Evolutionary conservation across 1,284 basidiomycete genomes (phyloP).

Genomic region (Waitea zeae): DNA sequence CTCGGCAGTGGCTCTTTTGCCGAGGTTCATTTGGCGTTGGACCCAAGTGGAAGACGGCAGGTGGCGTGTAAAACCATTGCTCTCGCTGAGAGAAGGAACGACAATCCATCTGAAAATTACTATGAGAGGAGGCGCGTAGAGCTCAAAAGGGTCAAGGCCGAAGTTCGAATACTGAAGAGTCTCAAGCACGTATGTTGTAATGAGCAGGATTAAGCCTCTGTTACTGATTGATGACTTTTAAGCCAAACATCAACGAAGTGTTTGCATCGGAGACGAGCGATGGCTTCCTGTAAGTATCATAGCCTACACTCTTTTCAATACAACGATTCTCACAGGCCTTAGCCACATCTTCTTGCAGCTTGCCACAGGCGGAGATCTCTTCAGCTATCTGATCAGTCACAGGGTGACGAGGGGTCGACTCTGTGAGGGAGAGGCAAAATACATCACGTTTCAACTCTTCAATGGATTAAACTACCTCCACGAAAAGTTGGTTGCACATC

Average conservation of each 20-base stretch:
- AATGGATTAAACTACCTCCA: constrained; percentile 64
- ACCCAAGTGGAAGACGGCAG: constrained; percentile 42
- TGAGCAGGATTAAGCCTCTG: too few relatives aligned
- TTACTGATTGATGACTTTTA: not conserved
- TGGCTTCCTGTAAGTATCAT: too few relatives aligned
- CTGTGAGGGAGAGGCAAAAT: constrained; percentile 68
- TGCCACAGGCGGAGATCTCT: constrained; percentile 63
- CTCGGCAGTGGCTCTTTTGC: constrained; percentile 71
- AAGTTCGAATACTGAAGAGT: constrained; percentile 53
- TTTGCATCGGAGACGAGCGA: too few relatives aligned
- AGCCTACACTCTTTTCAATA: too few relatives aligned
- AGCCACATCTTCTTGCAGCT: constrained; percentile 66
- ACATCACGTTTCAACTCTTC: constrained; percentile 67
- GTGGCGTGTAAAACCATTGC: constrained; percentile 76
- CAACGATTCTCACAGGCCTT: constrained; percentile 3
- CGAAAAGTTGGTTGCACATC: constrained; percentile 56
- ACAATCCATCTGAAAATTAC: too few relatives aligned
- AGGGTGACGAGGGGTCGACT: constrained; percentile 30
- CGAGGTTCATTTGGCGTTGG: constrained; percentile 59
- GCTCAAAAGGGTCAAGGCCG: constrained; percentile 48
- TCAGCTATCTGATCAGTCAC: constrained; percentile 59
- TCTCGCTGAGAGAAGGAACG: too few relatives aligned
- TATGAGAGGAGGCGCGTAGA: constrained; percentile 37
- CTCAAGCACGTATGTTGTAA: constrained; percentile 45
- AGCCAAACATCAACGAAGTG: constrained; percentile 77